Evolutionary conservation across 2,329 filamentous ascomycete species (phyloP), one percentile per base, ranked within the genome.

Genomic region (Sclerotinia spermophila): DNA sequence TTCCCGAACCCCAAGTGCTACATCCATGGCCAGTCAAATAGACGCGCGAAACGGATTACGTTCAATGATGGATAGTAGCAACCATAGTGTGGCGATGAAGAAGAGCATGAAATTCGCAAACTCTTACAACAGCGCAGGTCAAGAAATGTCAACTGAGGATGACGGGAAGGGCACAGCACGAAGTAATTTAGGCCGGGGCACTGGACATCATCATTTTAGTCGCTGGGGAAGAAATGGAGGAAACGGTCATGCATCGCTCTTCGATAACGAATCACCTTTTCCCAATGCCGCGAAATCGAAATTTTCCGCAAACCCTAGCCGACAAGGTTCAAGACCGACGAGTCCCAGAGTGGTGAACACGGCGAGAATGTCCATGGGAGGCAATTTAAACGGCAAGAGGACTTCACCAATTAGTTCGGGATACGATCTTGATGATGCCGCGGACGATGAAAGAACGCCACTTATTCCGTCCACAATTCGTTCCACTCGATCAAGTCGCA

Each of bases 1-100:
- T 81, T 98, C 95, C 30, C 89, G 96, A 73, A 99, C 96, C 1
- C 96, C 96, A 10, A 98, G 94, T 81, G 92, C 94, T 58, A 96
- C 95, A 5, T 98, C 95, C 8, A 89, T 91, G 86, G 85, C 81
- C 30, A 93, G 91, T 80, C 89, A 92, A 76, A 84, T 87, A 19
- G 90, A 94, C 79, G 85, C 84, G 48, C 72, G 78, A 69, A 77
- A 76, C 69, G 79, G 81, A 77, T 67, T 79, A 78, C 69, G 78
- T 78, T 88, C 87, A n/a, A 90, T 93, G 48, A 51, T 51, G 48
- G 48, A 51, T 3, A 51, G 48, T 51, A 51, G 48, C 48, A 51
- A 51, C 17, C 48, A 51, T 24, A 51, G 48, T 51, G 48, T 51
- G 13, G 48, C 48, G 24, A 51, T 51, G 48, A 51, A 51, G 13